Percentiles rank a stretch among this genome's conserved stretches.
Evolutionary conservation across 2,329 filamentous ascomycete genomes (phyloP).

Genomic region (Trichophyton verrucosum): DNA sequence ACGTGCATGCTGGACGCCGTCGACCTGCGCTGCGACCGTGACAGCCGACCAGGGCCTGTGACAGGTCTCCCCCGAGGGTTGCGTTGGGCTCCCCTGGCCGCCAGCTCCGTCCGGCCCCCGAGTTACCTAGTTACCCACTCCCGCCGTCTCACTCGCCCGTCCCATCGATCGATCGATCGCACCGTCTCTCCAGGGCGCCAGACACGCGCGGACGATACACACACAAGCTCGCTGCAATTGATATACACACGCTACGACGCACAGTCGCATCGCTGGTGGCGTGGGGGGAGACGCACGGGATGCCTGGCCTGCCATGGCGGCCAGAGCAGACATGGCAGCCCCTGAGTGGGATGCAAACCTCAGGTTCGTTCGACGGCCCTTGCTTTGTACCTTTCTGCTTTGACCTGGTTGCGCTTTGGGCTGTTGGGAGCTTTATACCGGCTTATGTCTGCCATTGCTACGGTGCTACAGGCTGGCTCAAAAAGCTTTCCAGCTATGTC

Average conservation of each 20-base stretch:
- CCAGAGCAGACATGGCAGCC: conserved; percentile 30
- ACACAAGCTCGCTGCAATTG: neutral
- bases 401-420: neutral
- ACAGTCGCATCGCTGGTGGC: neutral
- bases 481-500: neutral
- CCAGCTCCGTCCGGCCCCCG: neutral
- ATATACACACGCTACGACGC: too few relatives aligned
- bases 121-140: neutral
- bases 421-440: neutral
- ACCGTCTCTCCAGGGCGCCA: neutral
- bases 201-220: neutral
- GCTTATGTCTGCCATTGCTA: neutral
- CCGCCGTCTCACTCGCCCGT: neutral
- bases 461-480: neutral
- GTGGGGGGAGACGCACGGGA: neutral
- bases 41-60: conserved; percentile 4
- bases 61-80: neutral
- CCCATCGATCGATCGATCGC: neutral
- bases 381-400: neutral
- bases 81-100: neutral
- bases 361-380: conserved; percentile 43
- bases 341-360: conserved; percentile 54
- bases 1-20: neutral
- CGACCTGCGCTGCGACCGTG: conserved; percentile 7
- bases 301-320: conserved; percentile 23